These are phyloP conservation scores for Torulaspora quercuum DNA, from an alignment of 805 yeast species.

Conservation along the genomic window DNA sequence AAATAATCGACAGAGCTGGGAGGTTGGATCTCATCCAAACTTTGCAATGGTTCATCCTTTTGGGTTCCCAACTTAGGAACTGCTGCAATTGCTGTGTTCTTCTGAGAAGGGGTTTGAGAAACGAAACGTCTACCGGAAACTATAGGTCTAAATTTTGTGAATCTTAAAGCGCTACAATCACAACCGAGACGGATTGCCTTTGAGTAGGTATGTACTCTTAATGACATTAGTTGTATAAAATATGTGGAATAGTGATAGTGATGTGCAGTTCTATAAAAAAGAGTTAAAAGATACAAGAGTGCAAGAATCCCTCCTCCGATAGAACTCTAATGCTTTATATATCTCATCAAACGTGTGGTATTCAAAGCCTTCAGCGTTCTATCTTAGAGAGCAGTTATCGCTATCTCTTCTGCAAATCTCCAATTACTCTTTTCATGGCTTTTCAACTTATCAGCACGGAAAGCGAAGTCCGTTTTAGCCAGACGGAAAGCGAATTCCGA, in stretches of 20 bases:
- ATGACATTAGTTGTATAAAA: too few relatives aligned
- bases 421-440: too few relatives aligned
- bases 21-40: conserved; percentile 14
- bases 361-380: too few relatives aligned
- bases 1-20: conserved; percentile 41
- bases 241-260: too few relatives aligned
- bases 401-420: too few relatives aligned
- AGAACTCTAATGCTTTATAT: too few relatives aligned
- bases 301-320: conserved; percentile 13
- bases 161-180: not conserved
- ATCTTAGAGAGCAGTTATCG: too few relatives aligned
- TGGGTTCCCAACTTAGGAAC: conserved; percentile 3
- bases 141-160: conserved; percentile 1
- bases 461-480: too few relatives aligned
- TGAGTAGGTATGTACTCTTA: too few relatives aligned
- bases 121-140: conserved; percentile 11
- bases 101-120: conserved; percentile 18
- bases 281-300: conserved; percentile 1
- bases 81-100: conserved; percentile 15
- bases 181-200: conserved; percentile 1
- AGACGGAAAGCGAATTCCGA: conserved; percentile 13
- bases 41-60: not conserved
- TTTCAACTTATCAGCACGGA: too few relatives aligned
- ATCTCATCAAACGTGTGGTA: too few relatives aligned
- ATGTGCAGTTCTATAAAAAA: too few relatives aligned